phyloP scores from a whole-genome alignment of 345 rosid genomes.

The Aquilaria malaccensis region DNA sequence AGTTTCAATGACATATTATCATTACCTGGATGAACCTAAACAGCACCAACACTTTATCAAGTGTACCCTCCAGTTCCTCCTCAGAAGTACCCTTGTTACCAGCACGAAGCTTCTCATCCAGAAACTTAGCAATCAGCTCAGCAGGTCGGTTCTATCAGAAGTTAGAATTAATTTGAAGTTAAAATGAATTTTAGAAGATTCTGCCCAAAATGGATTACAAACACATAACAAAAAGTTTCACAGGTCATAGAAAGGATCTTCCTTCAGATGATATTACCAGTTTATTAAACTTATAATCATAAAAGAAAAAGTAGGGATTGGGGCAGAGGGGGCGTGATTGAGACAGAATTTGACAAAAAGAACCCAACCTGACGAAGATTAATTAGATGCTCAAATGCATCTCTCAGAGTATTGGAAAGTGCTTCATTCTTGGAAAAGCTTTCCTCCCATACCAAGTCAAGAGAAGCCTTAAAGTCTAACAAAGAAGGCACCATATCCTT shows the following conservation, averaged over 20 bases:
- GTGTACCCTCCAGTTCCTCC: conserved; percentile 97
- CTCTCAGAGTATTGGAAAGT: conserved; percentile 87
- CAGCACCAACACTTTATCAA: conserved; percentile 92
- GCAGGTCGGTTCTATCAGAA: conserved; percentile 81
- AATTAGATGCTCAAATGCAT: conserved; percentile 89
- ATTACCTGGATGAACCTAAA: conserved; percentile 96
- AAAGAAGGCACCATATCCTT: conserved; percentile 89
- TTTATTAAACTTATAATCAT: no score
- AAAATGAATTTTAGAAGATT: conserved; percentile 7
- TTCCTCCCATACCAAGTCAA: conserved; percentile 88
- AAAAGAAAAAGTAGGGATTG: no score
- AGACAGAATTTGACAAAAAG: background rate
- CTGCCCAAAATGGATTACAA: no score
- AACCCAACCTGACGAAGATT: conserved; percentile 89
- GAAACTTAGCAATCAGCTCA: conserved; percentile 93
- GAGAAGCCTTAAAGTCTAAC: conserved; percentile 87
- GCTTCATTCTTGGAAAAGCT: conserved; percentile 87
- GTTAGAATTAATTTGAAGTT: conserved; percentile 7
- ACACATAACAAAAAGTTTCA: no score
- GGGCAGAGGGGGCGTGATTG: no score
- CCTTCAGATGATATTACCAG: no score
- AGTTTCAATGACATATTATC: conserved; percentile 2
- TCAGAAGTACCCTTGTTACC: conserved; percentile 99
- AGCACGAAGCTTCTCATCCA: conserved; percentile 99
- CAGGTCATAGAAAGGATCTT: no score